These are phyloP conservation scores for Platismatia glauca DNA, from an alignment of 495 filamentous ascomycete species.

Conservation along the genomic window DNA sequence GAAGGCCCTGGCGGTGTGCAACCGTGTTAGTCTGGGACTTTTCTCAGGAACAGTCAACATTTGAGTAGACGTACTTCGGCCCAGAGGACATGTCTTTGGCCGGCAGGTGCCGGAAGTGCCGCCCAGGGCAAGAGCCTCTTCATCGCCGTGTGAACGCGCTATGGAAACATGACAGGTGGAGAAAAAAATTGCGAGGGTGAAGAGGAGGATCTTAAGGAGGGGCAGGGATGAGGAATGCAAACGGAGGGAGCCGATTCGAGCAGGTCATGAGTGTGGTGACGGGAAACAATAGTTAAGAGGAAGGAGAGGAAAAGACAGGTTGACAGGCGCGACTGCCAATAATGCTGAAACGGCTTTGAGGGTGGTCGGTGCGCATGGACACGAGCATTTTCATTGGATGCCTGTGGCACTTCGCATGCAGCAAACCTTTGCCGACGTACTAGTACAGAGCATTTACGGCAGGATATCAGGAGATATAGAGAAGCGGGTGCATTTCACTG, in stretches of 20 bases:
- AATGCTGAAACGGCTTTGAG: neutral
- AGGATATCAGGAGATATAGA: too few relatives aligned
- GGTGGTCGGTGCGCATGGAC: neutral
- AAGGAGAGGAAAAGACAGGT: neutral
- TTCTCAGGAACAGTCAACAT: neutral
- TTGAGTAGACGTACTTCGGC: neutral
- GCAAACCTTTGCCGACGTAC: too few relatives aligned
- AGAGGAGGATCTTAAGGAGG: neutral
- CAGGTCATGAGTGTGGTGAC: too few relatives aligned
- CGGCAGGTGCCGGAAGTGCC: neutral
- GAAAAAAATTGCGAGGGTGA: neutral
- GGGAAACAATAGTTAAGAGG: too few relatives aligned
- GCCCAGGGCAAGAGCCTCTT: neutral
- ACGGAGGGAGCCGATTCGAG: neutral
- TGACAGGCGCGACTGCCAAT: neutral
- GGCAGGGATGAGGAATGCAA: neutral
- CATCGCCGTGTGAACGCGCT: neutral
- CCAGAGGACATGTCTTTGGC: neutral
- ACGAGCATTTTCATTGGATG: neutral
- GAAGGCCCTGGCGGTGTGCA: constrained; percentile 48
- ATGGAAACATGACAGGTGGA: neutral
- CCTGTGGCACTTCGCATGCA: neutral
- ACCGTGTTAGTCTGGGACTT: neutral
- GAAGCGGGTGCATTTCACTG: too few relatives aligned
- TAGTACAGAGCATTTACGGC: neutral